Evolutionary conservation across 305 asterid species (phyloP), one percentile per base, ranked within the genome.

Genomic region (Solanum aculeatissimum): DNA sequence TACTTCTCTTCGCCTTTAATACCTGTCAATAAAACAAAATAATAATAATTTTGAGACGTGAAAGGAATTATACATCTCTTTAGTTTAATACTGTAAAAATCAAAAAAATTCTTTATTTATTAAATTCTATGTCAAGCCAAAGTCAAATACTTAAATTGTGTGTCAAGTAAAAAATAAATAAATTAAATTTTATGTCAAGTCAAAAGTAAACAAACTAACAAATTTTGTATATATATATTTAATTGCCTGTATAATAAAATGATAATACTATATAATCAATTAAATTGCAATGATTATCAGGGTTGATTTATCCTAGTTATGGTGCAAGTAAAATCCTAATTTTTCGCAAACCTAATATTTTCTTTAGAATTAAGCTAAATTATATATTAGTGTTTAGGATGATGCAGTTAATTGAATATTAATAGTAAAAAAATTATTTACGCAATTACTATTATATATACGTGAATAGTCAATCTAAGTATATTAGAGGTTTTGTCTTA

Each of bases 1-100:
- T 88, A 65, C 65, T 91, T 93, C 88, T 92, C 95, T 47, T 96
- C 97, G 13, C 93, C 96, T 80, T 86, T 71, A 13, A 90, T 57
- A 4, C 82, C 82, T 75, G 25, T 3, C 19, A 25, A 23, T 27
- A 35, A 18, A 35, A 66, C 32, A 3, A 12, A 27, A 4, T 13
- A 27, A 19, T 63, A 32, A 32, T 13, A n/a, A 4, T 58, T 57
- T n/a, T 4, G 10, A 21, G 32, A 40, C 15, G 29, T 58, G 32
- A 58, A 58, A 11, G 5, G 4, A 35, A 35, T 4, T 35, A 35
- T 4, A 35, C 7, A 6, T 35, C 4, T 4, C 1, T 35, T 35
- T 35, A 35, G 1, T 35, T 35, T 35, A 35, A 35, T 35, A 35
- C 6, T 4, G 5, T 35, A 7, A 35, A 0, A 35, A 4, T 35